A percentile compares a stretch with the other conserved stretches of the same genome.
These are phyloP conservation scores for Claviceps africana DNA, from an alignment of 2,329 filamentous ascomycete genomes.

Conservation along the genomic window DNA sequence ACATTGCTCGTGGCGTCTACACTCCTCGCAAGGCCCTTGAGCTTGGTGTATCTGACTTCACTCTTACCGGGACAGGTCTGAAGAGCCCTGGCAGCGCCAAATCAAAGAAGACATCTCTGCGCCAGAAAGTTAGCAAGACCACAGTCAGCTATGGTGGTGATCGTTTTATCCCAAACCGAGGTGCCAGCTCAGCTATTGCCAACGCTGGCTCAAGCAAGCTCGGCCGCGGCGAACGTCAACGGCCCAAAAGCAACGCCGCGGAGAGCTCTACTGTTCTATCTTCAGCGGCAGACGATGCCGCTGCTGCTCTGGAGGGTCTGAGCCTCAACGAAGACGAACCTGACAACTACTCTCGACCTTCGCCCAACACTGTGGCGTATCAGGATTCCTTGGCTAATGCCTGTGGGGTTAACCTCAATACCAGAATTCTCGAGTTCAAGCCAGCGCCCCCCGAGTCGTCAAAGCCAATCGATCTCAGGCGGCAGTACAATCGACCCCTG, in stretches of 20 bases:
- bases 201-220: slow-evolving; percentile 75
- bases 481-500: slow-evolving; percentile 94
- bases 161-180: slow-evolving; percentile 90
- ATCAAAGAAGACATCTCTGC: slow-evolving; percentile 38
- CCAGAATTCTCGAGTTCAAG: slow-evolving; percentile 95
- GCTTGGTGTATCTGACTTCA: slow-evolving; percentile 84
- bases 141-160: slow-evolving; percentile 71
- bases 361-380: slow-evolving; percentile 79
- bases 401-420: slow-evolving; percentile 85
- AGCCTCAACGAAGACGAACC: slow-evolving; percentile 59
- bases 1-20: slow-evolving; percentile 63
- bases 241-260: slow-evolving; percentile 54
- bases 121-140: slow-evolving; percentile 57
- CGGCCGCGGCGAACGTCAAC: slow-evolving; percentile 53
- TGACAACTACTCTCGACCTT: slow-evolving; percentile 58
- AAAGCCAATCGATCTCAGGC: slow-evolving; percentile 91
- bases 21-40: slow-evolving; percentile 76
- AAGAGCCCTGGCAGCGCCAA: slow-evolving; percentile 47
- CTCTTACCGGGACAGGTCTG: slow-evolving; percentile 67
- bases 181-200: slow-evolving; percentile 74
- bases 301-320: slow-evolving; percentile 65
- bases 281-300: slow-evolving; percentile 65
- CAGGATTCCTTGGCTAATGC: slow-evolving; percentile 82
- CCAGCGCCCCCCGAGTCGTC: slow-evolving; percentile 94
- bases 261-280: slow-evolving; percentile 68